Evolutionary conservation across 2,329 filamentous ascomycete genomes (phyloP).

Genomic region (Pseudocercospora vitis): DNA sequence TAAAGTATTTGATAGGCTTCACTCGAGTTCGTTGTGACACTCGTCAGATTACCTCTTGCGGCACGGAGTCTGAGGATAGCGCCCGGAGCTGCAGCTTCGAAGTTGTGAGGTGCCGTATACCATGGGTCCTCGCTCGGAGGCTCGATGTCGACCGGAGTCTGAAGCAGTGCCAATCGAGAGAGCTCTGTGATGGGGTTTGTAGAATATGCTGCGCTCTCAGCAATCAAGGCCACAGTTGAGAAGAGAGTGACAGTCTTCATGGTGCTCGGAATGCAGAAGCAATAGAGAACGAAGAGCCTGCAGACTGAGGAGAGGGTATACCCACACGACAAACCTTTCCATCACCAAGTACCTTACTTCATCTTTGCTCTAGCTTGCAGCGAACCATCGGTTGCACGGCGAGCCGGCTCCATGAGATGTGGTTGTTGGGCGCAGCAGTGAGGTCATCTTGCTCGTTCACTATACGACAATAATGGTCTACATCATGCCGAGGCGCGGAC

Average conservation of each 20-base stretch:
- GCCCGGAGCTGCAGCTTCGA: conserved; percentile 35
- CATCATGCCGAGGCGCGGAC: conserved; percentile 6
- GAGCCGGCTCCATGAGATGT: neutral
- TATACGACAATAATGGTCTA: neutral
- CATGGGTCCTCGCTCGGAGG: conserved; percentile 42
- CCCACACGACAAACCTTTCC: conserved; percentile 1
- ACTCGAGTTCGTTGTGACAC: conserved; percentile 30
- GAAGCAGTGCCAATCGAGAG: conserved; percentile 10
- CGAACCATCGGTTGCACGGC: neutral
- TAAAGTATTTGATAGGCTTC: conserved; percentile 35
- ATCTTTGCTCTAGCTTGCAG: too few species aligned
- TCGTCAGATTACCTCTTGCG: conserved; percentile 34
- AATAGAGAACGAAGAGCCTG: neutral
- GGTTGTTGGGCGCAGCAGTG: neutral
- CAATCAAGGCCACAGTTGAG: conserved; percentile 8
- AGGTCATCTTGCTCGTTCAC: conserved; percentile 6
- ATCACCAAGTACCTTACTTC: neutral
- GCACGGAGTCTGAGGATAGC: conserved; percentile 37
- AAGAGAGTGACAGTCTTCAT: conserved; percentile 15
- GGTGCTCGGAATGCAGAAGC: neutral
- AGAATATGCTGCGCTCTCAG: conserved; percentile 17
- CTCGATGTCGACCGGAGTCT: conserved; percentile 21
- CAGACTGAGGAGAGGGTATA: neutral
- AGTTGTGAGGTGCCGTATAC: conserved; percentile 37
- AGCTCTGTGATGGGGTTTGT: conserved; percentile 18